Base-by-base conservation (phyloP, 2,329 filamentous ascomycete genomes). In the Onygenales sp. region DNA sequence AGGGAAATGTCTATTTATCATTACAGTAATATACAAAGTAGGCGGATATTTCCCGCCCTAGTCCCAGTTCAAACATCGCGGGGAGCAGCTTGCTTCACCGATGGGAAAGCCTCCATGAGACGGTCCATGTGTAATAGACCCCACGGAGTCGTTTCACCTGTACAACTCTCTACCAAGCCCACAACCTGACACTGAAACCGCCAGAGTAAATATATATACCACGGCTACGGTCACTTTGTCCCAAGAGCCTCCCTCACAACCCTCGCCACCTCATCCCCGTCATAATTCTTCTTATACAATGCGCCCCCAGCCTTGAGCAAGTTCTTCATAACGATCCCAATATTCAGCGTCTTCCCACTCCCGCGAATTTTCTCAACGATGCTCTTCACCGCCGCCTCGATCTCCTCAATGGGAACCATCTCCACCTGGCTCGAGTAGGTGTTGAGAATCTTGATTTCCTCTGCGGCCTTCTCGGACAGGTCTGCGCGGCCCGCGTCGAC, bases 401-500 rank as follows among this genome's bases (percentile, higher is more conserved):
- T 63, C 43, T 75, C 73, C 10, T 72, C 70, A 36, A 61, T 51
- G 31, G 64, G 62, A 60, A 75, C 62, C n/a, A 70, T 70, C 52
- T 71, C 59, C 27, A 77, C 68, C 37, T 70, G 63, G 33, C 65
- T 59, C 4, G 70, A 69, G 56, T 77, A 76, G 56, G 73, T 70
- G 44, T 75, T 68, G 44, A 77, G 61, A 3, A 77, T 66, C 3
- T 63, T 57, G 6, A 73, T 62, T 53, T 76, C 72, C 40, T 65
- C 64, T 40, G 74, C 69, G 54, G 76, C 72, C 51, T 72, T 72
- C 40, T 72, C 70, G 53, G 68, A 70, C 21, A 77, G 62, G 50
- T 77, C 75, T 4, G 67, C 56, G 32, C 75, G 66, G 2, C 69
- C 64, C 6, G 70, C 73, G 1, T 61, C 63, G 6, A 62, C 57